Evolutionary conservation across 2,329 filamentous ascomycete species (phyloP).

Genomic region (Bipolaris cookei): DNA sequence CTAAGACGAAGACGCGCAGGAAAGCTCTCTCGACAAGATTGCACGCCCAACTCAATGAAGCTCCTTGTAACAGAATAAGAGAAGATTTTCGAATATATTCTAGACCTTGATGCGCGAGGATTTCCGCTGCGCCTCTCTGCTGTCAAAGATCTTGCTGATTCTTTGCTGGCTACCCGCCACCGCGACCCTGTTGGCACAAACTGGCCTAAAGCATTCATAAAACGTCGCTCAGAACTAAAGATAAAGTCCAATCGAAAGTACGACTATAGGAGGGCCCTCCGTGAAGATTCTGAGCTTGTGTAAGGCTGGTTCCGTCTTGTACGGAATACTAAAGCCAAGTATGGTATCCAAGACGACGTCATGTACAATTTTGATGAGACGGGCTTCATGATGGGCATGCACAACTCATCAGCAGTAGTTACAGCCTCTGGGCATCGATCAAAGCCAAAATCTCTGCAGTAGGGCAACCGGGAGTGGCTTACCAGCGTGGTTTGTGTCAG

Average conservation of each 20-base stretch:
- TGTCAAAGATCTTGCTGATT: neutral
- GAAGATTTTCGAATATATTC: neutral
- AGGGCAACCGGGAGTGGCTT: too few species aligned
- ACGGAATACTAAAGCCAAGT: slow-evolving; percentile 16
- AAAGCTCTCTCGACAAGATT: neutral
- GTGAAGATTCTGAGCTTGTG: too few species aligned
- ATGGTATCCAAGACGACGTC: slow-evolving; percentile 9
- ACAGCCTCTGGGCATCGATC: too few species aligned
- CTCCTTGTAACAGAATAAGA: neutral
- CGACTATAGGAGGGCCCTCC: too few species aligned
- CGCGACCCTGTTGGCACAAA: neutral
- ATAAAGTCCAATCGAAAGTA: too few species aligned
- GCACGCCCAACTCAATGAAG: neutral
- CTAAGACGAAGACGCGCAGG: too few species aligned
- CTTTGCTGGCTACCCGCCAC: neutral
- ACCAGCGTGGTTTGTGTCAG: too few species aligned
- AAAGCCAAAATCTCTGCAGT: too few species aligned
- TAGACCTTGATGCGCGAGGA: neutral
- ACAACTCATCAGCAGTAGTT: too few species aligned
- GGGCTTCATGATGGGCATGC: too few species aligned
- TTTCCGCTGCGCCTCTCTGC: neutral
- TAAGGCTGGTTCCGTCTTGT: too few species aligned
- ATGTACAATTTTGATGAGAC: too few species aligned
- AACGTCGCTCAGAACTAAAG: slow-evolving; percentile 11
- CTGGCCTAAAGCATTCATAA: neutral